These are phyloP conservation scores for Cadophora gregata DNA, from an alignment of 2,329 filamentous ascomycete species.

Conservation along the genomic window DNA sequence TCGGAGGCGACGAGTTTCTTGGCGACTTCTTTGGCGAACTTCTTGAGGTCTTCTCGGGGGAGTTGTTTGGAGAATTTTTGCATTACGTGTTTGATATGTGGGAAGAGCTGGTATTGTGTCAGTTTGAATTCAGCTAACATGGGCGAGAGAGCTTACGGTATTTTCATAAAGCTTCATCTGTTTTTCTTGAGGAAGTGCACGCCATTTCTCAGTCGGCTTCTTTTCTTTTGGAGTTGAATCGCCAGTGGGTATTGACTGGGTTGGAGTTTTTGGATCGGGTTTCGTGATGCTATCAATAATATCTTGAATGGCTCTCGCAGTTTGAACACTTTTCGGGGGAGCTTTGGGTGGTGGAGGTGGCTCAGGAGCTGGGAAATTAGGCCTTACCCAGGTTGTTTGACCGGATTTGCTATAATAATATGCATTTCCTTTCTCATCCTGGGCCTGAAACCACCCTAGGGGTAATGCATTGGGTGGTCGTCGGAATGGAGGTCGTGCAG, in stretches of 20 bases:
- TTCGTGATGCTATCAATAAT: slow-evolving; percentile 87
- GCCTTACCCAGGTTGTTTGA: slow-evolving; percentile 80
- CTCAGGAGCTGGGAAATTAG: slow-evolving; percentile 71
- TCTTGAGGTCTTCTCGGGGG: slow-evolving; percentile 76
- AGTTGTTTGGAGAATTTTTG: slow-evolving; percentile 88
- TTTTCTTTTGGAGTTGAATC: slow-evolving; percentile 61
- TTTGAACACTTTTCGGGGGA: slow-evolving; percentile 50
- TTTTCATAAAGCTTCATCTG: slow-evolving; percentile 96
- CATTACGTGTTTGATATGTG: slow-evolving; percentile 83
- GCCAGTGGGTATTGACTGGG: slow-evolving; percentile 63
- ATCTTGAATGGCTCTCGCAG: slow-evolving; percentile 79
- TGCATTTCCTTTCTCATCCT: slow-evolving; percentile 70
- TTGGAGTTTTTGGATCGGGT: slow-evolving; percentile 48
- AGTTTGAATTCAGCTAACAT: slow-evolving; percentile 22
- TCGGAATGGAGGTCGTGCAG: slow-evolving; percentile 59
- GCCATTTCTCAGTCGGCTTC: slow-evolving; percentile 74
- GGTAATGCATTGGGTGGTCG: slow-evolving; percentile 69
- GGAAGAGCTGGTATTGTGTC: slow-evolving; percentile 67
- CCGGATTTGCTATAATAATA: slow-evolving; percentile 89
- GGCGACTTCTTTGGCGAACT: slow-evolving; percentile 69
- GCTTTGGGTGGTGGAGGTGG: slow-evolving; percentile 61
- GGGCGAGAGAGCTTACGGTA: slow-evolving; percentile 67
- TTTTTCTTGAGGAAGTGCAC: slow-evolving; percentile 74
- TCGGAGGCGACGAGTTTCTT: slow-evolving; percentile 93
- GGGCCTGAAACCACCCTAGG: slow-evolving; percentile 83